Conservation (phyloP, 2,329 filamentous ascomycete species). For the Talaromyces piceae region DNA sequence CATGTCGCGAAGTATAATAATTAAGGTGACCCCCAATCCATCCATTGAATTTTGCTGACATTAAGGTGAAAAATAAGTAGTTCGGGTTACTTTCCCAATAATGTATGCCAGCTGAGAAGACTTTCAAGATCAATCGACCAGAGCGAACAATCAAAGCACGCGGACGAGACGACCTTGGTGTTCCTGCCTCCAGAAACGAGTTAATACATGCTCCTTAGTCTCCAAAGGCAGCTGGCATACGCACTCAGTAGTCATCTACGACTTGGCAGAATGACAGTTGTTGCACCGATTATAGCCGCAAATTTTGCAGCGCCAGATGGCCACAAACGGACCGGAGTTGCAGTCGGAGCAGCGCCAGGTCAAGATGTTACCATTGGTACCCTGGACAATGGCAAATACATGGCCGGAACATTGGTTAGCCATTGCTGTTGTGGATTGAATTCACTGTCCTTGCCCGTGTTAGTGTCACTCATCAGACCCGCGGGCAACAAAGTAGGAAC, state of each 20-base stretch:
- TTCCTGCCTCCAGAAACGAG: not conserved
- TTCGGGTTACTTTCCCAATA: not conserved
- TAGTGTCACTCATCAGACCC: not conserved
- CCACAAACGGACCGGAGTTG: constrained; percentile 34
- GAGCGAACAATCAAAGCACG: no score
- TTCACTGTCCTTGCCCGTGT: not conserved
- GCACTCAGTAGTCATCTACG: not conserved
- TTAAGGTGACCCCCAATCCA: not conserved
- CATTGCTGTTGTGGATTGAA: constrained; percentile 17
- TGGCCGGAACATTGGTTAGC: constrained; percentile 35
- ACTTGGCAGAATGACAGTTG: constrained; percentile 18
- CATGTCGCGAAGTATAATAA: not conserved
- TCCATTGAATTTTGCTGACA: not conserved
- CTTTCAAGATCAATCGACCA: not conserved
- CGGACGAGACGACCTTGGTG: no score
- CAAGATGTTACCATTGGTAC: constrained; percentile 36
- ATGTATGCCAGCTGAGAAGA: not conserved
- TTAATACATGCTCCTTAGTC: not conserved
- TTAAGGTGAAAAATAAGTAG: not conserved
- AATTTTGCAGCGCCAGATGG: constrained; percentile 38
- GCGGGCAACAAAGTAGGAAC: no score
- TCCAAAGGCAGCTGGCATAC: not conserved
- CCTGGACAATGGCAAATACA: constrained; percentile 32
- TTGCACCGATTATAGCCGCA: constrained; percentile 37
- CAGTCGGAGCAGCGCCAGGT: constrained; percentile 38